Evolutionary conservation across 1,284 basidiomycete species (phyloP).

Genomic region (Microbotryum intermedium): DNA sequence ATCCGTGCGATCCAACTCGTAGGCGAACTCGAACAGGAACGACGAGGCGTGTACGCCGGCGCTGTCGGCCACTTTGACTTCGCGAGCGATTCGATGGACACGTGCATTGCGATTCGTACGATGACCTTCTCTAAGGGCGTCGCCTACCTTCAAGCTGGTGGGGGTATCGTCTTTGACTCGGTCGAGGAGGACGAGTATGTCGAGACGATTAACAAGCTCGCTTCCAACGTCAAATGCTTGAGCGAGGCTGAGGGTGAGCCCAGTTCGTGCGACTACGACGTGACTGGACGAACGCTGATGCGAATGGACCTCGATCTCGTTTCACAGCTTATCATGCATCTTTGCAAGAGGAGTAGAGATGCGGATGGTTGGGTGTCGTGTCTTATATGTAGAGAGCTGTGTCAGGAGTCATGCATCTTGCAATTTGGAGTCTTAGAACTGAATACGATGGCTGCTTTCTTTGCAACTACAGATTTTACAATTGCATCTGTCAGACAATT

Average conservation of each 20-base stretch:
- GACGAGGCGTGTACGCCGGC: conserved; percentile 90
- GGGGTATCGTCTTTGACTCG: conserved; percentile 95
- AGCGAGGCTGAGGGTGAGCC: conserved; percentile 72
- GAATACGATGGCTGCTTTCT: no score
- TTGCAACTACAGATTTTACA: no score
- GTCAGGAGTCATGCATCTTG: no score
- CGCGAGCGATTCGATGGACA: conserved; percentile 89
- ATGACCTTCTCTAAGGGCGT: conserved; percentile 94
- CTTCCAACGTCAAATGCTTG: conserved; percentile 75
- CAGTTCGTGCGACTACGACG: no score
- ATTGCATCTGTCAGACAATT: no score
- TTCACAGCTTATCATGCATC: no score
- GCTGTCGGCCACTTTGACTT: conserved; percentile 97
- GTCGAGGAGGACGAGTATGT: conserved; percentile 94
- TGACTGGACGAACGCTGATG: no score
- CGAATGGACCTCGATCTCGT: no score
- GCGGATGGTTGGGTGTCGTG: no score
- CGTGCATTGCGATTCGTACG: conserved; percentile 96
- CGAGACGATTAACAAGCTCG: conserved; percentile 92
- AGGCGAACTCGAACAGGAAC: conserved; percentile 76
- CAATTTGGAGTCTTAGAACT: no score
- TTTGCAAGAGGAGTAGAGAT: no score
- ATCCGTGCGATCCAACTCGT: conserved; percentile 97
- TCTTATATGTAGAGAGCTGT: no score
- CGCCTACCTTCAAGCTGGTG: conserved; percentile 90